Percentiles rank a stretch among this genome's conserved stretches.
Evolutionary conservation across 106 monocot species (phyloP).

Genomic region (Acanthochlamys bracteata): DNA sequence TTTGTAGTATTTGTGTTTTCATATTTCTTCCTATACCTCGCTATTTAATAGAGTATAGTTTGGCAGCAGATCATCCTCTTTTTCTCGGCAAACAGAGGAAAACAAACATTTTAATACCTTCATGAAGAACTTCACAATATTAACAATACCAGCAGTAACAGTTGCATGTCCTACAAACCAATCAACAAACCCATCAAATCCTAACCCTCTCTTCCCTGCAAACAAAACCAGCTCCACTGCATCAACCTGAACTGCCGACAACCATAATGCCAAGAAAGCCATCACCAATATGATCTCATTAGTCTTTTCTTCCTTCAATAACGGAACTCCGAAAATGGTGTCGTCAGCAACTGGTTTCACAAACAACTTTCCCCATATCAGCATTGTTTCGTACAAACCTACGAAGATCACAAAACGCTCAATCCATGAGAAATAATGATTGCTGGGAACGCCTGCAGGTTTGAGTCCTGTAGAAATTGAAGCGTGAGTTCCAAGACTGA

Average conservation of each 20-base stretch:
- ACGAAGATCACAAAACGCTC: neutral
- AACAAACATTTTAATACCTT: neutral
- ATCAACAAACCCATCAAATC: neutral
- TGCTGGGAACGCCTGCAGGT: no score
- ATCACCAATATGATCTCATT: neutral
- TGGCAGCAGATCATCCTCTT: neutral
- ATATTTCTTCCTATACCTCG: neutral
- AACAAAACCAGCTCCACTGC: neutral
- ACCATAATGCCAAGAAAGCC: neutral
- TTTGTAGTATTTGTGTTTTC: no score
- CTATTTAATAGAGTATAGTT: neutral
- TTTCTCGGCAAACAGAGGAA: neutral
- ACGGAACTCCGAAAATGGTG: neutral
- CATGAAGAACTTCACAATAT: neutral
- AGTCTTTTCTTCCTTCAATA: neutral
- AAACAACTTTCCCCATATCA: constrained; percentile 3
- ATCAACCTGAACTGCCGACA: neutral
- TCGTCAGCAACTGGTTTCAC: constrained; percentile 6
- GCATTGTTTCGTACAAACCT: constrained; percentile 3
- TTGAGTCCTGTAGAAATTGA: neutral
- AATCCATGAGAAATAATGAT: neutral
- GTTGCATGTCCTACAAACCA: constrained; percentile 6
- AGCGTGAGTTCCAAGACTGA: constrained; percentile 1
- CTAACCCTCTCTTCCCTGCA: neutral
- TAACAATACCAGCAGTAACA: neutral